A percentile compares a stretch with the other conserved stretches of the same genome.
These are phyloP conservation scores for Seiridium unicorne DNA, from an alignment of 2,329 filamentous ascomycete genomes.

Conservation along the genomic window DNA sequence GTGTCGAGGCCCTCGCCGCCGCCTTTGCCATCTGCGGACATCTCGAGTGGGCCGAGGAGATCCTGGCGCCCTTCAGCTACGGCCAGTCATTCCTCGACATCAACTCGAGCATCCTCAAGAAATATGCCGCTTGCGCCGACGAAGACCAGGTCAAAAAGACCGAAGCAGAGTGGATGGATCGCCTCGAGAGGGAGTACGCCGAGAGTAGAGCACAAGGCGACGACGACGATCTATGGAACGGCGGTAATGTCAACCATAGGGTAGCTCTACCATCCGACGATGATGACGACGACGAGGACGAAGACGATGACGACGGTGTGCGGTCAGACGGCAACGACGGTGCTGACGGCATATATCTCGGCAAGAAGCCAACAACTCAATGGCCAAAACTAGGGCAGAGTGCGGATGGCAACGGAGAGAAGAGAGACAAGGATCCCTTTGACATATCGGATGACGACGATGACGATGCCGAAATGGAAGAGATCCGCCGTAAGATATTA, in stretches of 20 bases:
- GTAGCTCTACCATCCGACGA: slow-evolving; percentile 50
- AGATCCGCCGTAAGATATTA: slow-evolving; percentile 85
- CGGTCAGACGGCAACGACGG: slow-evolving; percentile 43
- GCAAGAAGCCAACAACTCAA: slow-evolving; percentile 43
- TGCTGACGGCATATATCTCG: slow-evolving; percentile 59
- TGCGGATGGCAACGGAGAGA: slow-evolving; percentile 36
- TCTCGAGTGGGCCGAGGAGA: slow-evolving; percentile 82
- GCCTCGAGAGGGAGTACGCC: slow-evolving; percentile 85
- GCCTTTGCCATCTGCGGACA: slow-evolving; percentile 93
- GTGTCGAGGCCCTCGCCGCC: slow-evolving; percentile 89
- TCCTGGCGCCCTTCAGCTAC: slow-evolving; percentile 84
- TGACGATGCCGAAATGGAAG: slow-evolving; percentile 79
- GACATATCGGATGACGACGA: slow-evolving; percentile 77
- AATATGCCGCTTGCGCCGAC: slow-evolving; percentile 80
- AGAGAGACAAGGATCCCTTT: slow-evolving; percentile 62
- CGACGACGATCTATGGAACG: slow-evolving; percentile 81
- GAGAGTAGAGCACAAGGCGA: slow-evolving; percentile 70
- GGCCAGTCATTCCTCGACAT: slow-evolving; percentile 87
- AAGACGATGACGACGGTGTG: slow-evolving; percentile 40
- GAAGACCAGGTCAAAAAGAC: slow-evolving; percentile 81
- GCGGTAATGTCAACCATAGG: slow-evolving; percentile 79
- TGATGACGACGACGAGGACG: slow-evolving; percentile 47
- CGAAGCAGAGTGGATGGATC: slow-evolving; percentile 83
- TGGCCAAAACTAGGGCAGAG: slow-evolving; percentile 27
- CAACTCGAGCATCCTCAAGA: slow-evolving; percentile 77